Evolutionary conservation across 108 stramenopile species (phyloP).

Genomic region (Pseudonitzschia pungens): DNA sequence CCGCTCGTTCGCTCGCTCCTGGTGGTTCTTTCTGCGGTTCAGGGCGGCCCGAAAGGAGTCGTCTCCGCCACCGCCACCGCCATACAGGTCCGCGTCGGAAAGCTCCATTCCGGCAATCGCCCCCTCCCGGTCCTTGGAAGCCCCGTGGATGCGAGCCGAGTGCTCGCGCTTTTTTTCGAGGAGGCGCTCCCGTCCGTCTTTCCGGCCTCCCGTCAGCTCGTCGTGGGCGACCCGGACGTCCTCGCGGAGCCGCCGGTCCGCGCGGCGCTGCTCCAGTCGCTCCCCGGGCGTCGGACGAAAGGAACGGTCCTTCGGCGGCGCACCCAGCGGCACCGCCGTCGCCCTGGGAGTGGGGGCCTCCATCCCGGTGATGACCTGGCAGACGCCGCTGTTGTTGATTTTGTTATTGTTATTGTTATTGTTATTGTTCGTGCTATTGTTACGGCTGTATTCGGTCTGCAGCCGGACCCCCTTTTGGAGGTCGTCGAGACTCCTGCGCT

Average conservation of each 20-base stretch:
- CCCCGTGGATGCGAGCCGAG: constrained; percentile 56
- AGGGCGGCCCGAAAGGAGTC: constrained; percentile 49
- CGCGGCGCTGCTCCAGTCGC: constrained; percentile 31
- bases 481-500: constrained; percentile 55
- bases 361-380: neutral
- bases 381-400: neutral
- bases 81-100: constrained; percentile 61
- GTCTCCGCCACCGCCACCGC: constrained; percentile 12
- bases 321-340: neutral
- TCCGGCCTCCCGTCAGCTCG: constrained; percentile 47
- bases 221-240: constrained; percentile 48
- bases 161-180: constrained; percentile 55
- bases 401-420: neutral
- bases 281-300: constrained; percentile 32
- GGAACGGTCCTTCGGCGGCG: neutral
- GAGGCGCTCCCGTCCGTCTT: constrained; percentile 55
- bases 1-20: constrained; percentile 42
- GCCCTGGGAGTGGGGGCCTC: neutral
- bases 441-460: constrained; percentile 65
- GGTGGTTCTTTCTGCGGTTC: constrained; percentile 35
- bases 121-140: constrained; percentile 46
- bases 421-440: constrained; percentile 6
- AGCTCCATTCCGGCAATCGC: constrained; percentile 47
- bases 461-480: constrained; percentile 65
- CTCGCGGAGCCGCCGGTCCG: constrained; percentile 46